These are phyloP conservation scores for Stagonosporopsis rhizophila DNA, from an alignment of 2,329 filamentous ascomycete genomes.

Conservation along the genomic window DNA sequence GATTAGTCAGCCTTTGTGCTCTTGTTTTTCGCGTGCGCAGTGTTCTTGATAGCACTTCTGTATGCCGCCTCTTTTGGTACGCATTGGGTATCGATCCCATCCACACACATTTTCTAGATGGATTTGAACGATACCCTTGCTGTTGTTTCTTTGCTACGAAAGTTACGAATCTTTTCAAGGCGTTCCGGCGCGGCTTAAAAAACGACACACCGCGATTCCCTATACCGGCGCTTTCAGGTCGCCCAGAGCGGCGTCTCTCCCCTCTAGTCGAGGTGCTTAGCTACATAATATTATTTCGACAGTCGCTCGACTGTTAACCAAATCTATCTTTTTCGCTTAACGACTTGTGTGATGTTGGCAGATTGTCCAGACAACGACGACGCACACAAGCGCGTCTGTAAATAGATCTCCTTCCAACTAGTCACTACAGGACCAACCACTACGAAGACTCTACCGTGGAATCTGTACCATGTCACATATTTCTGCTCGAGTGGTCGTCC, in stretches of 20 bases:
- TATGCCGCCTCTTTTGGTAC: slow-evolving; percentile 5
- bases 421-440: too few species aligned
- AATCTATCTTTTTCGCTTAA: background rate
- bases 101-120: slow-evolving; percentile 17
- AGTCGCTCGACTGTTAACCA: slow-evolving; percentile 1
- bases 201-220: slow-evolving; percentile 10
- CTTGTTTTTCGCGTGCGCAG: background rate
- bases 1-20: slow-evolving; percentile 17
- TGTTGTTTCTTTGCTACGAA: slow-evolving; percentile 12
- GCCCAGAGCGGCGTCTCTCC: slow-evolving; percentile 20
- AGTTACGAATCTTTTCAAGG: slow-evolving; percentile 11
- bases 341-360: background rate
- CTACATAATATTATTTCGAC: slow-evolving; percentile 29
- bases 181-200: slow-evolving; percentile 14
- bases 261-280: slow-evolving; percentile 15
- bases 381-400: background rate
- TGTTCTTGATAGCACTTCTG: background rate
- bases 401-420: background rate
- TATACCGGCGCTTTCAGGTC: slow-evolving; percentile 23
- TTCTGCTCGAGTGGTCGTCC: background rate
- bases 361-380: background rate
- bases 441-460: background rate
- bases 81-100: slow-evolving; percentile 9
- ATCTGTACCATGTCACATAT: background rate
- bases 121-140: slow-evolving; percentile 7